Base-by-base conservation (phyloP, 2,329 filamentous ascomycete species). In the Fusarium nurragi region DNA sequence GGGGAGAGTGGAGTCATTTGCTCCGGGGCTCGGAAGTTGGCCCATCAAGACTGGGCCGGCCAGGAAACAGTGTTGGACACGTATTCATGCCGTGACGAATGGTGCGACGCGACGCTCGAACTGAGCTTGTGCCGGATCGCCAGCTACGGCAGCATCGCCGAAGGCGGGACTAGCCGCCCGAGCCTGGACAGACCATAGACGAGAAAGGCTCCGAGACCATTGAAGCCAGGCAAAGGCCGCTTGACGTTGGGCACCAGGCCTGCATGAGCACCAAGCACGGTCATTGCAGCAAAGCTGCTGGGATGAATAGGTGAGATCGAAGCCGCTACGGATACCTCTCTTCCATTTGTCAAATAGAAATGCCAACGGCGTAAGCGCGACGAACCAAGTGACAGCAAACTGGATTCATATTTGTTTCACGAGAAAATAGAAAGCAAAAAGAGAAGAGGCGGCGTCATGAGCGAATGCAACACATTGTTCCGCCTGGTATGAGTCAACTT, bases 231-330 rank as follows among this genome's bases (percentile, higher is more conserved):
- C 41, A 48, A 62, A 51, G 51, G 54, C 26, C 56, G 56, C 32
- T 40, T 30, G 26, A 44, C 34, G 62, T 70, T 67, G 64, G 68
- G 68, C 64, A 71, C 9, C 59, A 56, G 65, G 59, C 60, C 63
- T 60, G 68, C 60, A 67, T 65, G 57, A 68, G 58, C 38, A 62
- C 39, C 40, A 44, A 53, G 50, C 52, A 62, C 64, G 64, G 61
- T 28, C 44, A 40, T 50, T 48, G 52, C 60, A 45, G 54, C 49
- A 57, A 52, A 49, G 32, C 46, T 40, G 28, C 65, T 37, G 34
- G 55, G 57, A 54, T 49, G 58, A 47, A 44, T 25, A 56, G 40
- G 47, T 25, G 63, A 62, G 57, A 38, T 57, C 19, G 50, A 60
- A 39, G 45, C 53, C 23, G 30, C 26, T 49, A 34, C 16, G 5